Percentiles rank a stretch among this genome's conserved stretches.
phyloP scores from a whole-genome alignment of 2,329 filamentous ascomycete species.

The Xylariaceae sp. region DNA sequence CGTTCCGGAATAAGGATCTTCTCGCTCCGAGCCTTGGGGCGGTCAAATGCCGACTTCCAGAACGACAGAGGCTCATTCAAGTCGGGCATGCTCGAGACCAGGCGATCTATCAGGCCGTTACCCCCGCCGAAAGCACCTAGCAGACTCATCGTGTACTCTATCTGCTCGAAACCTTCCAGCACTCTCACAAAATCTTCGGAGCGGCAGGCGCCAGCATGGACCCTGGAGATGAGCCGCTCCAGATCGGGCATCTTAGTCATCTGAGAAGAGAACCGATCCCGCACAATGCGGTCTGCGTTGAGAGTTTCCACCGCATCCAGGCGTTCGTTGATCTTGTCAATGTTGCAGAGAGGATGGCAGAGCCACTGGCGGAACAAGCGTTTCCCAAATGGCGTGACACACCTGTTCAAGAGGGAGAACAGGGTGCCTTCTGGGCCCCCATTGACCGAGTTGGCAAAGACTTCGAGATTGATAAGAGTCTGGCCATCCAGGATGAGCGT shows the following conservation, averaged over 20 bases:
- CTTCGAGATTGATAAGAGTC: constrained; percentile 93
- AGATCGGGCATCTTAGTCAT: constrained; percentile 89
- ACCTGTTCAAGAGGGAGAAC: constrained; percentile 85
- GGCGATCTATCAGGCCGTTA: constrained; percentile 74
- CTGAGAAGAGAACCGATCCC: constrained; percentile 81
- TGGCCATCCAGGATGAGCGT: constrained; percentile 92
- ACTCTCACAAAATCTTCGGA: constrained; percentile 90
- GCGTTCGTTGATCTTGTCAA: constrained; percentile 81
- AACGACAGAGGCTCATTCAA: constrained; percentile 65
- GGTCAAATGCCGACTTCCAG: constrained; percentile 91
- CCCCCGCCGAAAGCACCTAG: constrained; percentile 67
- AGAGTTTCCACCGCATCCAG: constrained; percentile 87
- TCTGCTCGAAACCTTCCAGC: constrained; percentile 93
- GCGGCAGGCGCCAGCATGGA: constrained; percentile 86
- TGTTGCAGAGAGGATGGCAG: constrained; percentile 86
- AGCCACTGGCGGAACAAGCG: constrained; percentile 95
- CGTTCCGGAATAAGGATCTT: constrained; percentile 78
- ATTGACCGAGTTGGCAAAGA: constrained; percentile 89
- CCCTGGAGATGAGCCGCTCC: constrained; percentile 85
- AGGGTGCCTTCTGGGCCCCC: constrained; percentile 79
- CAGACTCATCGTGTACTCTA: constrained; percentile 85
- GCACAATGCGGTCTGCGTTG: constrained; percentile 72
- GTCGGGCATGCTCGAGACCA: constrained; percentile 81
- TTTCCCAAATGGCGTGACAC: constrained; percentile 94
- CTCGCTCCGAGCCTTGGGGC: constrained; percentile 66